Evolutionary conservation across 2,329 filamentous ascomycete genomes (phyloP).

Genomic region (Sclerotinia sclerotiorum): DNA sequence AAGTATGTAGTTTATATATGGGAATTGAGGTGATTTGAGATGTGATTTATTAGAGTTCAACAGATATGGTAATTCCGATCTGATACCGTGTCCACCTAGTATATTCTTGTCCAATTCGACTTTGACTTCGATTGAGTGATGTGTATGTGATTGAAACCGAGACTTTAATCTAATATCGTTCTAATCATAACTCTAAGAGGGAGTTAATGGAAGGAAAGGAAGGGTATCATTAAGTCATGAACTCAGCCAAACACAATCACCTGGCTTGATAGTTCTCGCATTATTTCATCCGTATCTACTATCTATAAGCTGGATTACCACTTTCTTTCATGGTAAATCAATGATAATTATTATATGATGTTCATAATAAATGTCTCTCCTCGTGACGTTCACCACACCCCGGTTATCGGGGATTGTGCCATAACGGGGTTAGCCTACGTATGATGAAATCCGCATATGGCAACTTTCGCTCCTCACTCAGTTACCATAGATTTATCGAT

Average conservation of each 20-base stretch:
- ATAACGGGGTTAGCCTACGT: constrained; percentile 8
- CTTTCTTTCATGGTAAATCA: neutral
- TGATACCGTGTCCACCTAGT: neutral
- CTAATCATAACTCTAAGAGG: neutral
- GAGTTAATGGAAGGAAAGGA: neutral
- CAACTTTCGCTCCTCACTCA: neutral
- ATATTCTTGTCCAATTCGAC: neutral
- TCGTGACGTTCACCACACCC: constrained; percentile 6
- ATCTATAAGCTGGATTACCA: neutral
- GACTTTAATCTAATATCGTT: neutral
- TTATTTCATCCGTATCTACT: no score
- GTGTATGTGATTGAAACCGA: neutral
- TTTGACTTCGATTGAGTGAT: neutral
- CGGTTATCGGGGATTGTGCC: constrained; percentile 13
- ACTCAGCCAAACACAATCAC: no score
- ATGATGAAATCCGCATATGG: constrained; percentile 21
- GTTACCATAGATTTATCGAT: neutral
- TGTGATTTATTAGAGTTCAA: neutral
- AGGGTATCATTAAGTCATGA: neutral
- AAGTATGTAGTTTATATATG: neutral
- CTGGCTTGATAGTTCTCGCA: neutral
- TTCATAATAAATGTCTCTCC: neutral
- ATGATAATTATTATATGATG: neutral
- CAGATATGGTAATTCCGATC: neutral
- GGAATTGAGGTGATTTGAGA: neutral